Conservation (phyloP, 2,329 filamentous ascomycete species). For the Trichophyton rubrum region DNA sequence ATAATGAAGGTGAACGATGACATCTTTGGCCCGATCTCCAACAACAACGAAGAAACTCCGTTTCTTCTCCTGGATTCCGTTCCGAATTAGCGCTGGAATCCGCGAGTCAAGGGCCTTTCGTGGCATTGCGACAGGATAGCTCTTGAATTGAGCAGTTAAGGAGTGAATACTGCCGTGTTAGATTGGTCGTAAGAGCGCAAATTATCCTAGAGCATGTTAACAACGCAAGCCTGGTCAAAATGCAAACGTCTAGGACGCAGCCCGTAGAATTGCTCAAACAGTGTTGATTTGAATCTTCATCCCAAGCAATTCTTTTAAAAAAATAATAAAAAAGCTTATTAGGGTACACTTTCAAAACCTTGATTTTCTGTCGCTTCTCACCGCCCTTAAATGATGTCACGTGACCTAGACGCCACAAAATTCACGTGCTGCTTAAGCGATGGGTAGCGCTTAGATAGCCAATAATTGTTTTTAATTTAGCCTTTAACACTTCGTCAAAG, state of each 20-base stretch:
- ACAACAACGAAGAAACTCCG: slow-evolving; percentile 96
- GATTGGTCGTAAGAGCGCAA: neutral
- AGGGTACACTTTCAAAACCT: slow-evolving; percentile 3
- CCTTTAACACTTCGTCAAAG: neutral
- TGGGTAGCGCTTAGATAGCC: neutral
- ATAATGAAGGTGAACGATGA: slow-evolving; percentile 88
- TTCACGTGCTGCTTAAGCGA: neutral
- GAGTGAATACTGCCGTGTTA: neutral
- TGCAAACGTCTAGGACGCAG: neutral
- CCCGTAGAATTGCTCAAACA: neutral
- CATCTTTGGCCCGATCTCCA: slow-evolving; percentile 87
- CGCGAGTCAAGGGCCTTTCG: slow-evolving; percentile 62
- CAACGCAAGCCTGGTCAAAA: neutral
- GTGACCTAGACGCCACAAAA: neutral
- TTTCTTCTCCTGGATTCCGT: slow-evolving; percentile 89
- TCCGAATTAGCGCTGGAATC: slow-evolving; percentile 80
- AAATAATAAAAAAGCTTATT: slow-evolving; percentile 2
- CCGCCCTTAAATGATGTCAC: neutral
- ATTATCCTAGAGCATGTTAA: neutral
- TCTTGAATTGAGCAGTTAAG: neutral
- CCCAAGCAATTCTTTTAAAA: neutral
- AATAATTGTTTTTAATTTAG: neutral
- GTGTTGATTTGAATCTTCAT: too few species aligned
- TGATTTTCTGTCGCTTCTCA: neutral
- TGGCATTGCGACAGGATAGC: slow-evolving; percentile 22